phyloP scores from a whole-genome alignment of 495 filamentous ascomycete species.

The Neurospora africana region DNA sequence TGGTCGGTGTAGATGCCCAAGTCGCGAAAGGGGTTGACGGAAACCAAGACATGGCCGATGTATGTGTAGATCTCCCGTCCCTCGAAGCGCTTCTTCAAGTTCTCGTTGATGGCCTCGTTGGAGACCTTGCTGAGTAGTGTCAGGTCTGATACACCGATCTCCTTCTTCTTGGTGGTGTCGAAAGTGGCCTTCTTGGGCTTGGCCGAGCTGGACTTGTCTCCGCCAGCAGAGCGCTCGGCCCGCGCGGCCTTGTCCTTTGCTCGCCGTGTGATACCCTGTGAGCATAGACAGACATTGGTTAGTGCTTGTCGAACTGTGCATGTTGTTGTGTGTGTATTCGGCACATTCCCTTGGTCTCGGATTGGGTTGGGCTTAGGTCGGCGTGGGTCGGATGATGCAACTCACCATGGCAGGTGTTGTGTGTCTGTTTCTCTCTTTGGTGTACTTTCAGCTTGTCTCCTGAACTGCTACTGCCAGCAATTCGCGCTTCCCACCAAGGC shows the following conservation, averaged over 20 bases:
- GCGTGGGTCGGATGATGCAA: neutral
- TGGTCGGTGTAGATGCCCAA: conserved; percentile 96
- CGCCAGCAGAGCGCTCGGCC: conserved; percentile 37
- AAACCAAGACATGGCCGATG: conserved; percentile 98
- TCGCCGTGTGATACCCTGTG: conserved; percentile 45
- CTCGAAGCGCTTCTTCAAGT: conserved; percentile 93
- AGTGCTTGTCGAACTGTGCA: neutral
- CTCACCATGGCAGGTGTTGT: conserved; percentile 16
- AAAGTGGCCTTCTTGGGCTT: conserved; percentile 92
- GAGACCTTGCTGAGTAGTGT: conserved; percentile 97
- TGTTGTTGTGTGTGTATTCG: neutral
- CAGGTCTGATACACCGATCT: conserved; percentile 95
- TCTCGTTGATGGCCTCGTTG: conserved; percentile 98
- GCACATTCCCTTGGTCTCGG: neutral
- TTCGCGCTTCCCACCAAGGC: neutral
- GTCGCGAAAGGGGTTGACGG: conserved; percentile 97
- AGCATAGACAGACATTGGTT: neutral
- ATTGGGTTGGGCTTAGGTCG: neutral
- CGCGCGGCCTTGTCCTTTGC: conserved; percentile 56
- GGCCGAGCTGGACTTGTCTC: conserved; percentile 40
- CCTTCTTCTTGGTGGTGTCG: conserved; percentile 96
- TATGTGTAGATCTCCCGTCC: conserved; percentile 98
- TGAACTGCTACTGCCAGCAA: neutral
- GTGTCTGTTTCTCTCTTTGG: neutral
- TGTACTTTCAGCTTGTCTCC: neutral